Evolutionary conservation across 73 alveolate genomes (phyloP), one percentile per base, ranked within the genome.

Genomic region (Paraurostyla sp.): DNA sequence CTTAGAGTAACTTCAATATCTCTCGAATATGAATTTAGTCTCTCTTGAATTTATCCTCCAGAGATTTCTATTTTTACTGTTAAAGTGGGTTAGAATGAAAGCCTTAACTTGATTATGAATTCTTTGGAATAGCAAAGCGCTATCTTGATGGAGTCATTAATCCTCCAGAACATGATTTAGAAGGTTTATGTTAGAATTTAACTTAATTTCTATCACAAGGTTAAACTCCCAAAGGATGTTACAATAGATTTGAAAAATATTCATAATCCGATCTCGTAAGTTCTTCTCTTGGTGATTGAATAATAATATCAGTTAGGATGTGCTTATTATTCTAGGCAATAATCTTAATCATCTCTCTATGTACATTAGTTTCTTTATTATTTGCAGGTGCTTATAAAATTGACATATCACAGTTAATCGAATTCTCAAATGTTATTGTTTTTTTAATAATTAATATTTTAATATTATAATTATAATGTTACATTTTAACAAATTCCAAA

Each of bases 11-110:
- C 50, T 33, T 25, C 4, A 27, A 29, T 33, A 60, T 33, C 25
- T 60, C 78, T 32, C 49, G 22, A 7, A 60, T 60, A 60, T 60
- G 78, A 27, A 60, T 60, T 60, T 32, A 30, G 25, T 60, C 78
- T 20, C 22, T 30, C 32, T 60, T 60, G 23, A 9, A 16, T 33
- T 60, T 27, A 33, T 9, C 23, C n/a, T n/a, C n/a, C n/a, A n/a
- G n/a, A n/a, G n/a, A 33, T 9, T 33, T 16, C 23, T 27, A 23
- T 27, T 27, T 27, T 60, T 60, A 27, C 9, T 50, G 32, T 9
- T 60, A 60, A 13, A 13, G 9, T 25, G n/a, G n/a, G 35, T 60
- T 2, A 60, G 22, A 32, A 11, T 54, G 71, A 13, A 16, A 60
- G 9, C 16, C 50, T 60, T 7, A 16, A 20, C 7, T 60, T 60